Evolutionary conservation across 1,139 yeast genomes (phyloP), one percentile per base, ranked within the genome.

Genomic region (Taphrina confusa): DNA sequence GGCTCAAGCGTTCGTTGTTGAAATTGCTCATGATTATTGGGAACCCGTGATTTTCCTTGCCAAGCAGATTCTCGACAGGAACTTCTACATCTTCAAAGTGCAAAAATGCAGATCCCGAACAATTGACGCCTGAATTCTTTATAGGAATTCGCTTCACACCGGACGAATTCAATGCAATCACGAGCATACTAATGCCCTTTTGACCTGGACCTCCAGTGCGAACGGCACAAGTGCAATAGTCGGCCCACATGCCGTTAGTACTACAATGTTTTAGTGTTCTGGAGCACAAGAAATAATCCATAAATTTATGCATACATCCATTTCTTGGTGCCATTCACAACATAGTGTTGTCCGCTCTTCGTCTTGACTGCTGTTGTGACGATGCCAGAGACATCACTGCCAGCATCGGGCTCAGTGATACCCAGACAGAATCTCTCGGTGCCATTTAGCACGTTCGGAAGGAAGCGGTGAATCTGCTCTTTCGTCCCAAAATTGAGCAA

Each of bases 61-160:
- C 79, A 40, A 75, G 63, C 57, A 75, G 67, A 67, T 75, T 74
- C 67, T 70, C 77, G 25, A 74, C 77, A 6, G 78, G 78, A 22
- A 75, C 78, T 69, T 75, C 73, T 68, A 75, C 78, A 61, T 75
- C 76, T 58, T 75, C 78, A 66, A 76, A 74, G 52, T 74, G 72
- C 49, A 75, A 69, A 64, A 70, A 73, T 22, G 77, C 72, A 40
- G 74, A 70, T 23, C 78, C 78, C 27, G 77, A 74, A 51, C 71
- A 70, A 54, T 71, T 67, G 74, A 74, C 73, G 57, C 78, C 78
- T 64, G 74, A 76, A 36, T 75, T 73, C 55, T 70, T 66, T 67
- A 75, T 74, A 6, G 31, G 31, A 5, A 23, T 42, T 47, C 69
- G 69, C 42, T 65, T 64, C 25, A 75, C 70, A 49, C 79, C 79